phyloP scores from a whole-genome alignment of 139 green algal species.

The Eudorina sp. region DNA sequence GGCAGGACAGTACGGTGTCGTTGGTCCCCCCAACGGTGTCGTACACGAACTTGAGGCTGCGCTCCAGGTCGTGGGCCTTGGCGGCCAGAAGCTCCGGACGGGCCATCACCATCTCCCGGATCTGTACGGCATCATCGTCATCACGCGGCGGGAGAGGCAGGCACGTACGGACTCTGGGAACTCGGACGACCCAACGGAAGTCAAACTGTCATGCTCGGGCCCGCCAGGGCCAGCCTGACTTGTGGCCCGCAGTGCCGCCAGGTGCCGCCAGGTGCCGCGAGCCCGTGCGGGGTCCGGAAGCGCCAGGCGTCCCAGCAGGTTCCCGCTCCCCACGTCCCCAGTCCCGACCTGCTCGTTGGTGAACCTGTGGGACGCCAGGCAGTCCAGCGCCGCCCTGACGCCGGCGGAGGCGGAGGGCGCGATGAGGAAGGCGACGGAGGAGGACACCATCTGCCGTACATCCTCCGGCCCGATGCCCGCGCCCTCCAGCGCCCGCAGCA shows the following conservation, averaged over 20 bases:
- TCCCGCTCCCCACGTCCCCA: too few relatives aligned
- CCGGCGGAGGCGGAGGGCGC: slow-evolving; percentile 37
- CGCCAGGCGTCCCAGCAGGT: too few relatives aligned
- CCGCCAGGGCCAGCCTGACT: too few relatives aligned
- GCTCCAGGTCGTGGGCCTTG: slow-evolving; percentile 62
- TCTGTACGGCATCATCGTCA: too few relatives aligned
- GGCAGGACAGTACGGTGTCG: slow-evolving; percentile 43
- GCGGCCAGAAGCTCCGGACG: slow-evolving; percentile 55
- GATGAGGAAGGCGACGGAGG: slow-evolving; percentile 35
- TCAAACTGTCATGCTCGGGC: too few relatives aligned
- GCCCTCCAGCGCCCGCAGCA: slow-evolving; percentile 25
- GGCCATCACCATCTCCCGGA: slow-evolving; percentile 20
- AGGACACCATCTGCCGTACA: slow-evolving; percentile 17
- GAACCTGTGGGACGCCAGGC: slow-evolving; percentile 38
- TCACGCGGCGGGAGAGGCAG: too few relatives aligned
- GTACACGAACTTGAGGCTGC: slow-evolving; percentile 47
- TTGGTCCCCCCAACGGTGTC: slow-evolving; percentile 14
- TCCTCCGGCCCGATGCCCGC: slow-evolving; percentile 29
- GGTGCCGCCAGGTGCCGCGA: too few relatives aligned
- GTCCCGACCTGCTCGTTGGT: slow-evolving; percentile 47
- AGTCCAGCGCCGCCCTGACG: slow-evolving; percentile 46
- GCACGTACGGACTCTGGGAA: too few relatives aligned
- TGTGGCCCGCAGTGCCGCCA: too few relatives aligned
- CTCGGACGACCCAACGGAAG: too few relatives aligned
- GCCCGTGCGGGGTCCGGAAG: too few relatives aligned